These are phyloP conservation scores for Lagerstroemia speciosa DNA, from an alignment of 345 rosid species.

Conservation along the genomic window DNA sequence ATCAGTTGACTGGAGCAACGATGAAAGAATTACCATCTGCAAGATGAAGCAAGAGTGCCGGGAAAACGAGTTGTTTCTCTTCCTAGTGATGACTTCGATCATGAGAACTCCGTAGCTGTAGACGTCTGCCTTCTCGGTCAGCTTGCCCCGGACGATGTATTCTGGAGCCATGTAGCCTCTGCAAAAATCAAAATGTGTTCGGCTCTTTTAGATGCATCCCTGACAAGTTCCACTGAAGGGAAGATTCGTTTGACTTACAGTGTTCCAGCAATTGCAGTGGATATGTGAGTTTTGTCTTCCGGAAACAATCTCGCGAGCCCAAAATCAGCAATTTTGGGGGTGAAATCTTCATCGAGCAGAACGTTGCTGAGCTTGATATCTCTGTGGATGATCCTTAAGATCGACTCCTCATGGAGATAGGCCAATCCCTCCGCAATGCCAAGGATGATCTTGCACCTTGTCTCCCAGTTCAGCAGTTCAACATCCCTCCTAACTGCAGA, in stretches of 20 bases:
- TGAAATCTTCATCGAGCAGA: slow-evolving; percentile 58
- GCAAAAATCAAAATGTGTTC: neutral
- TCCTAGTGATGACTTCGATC: slow-evolving; percentile 58
- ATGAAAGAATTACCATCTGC: slow-evolving; percentile 36
- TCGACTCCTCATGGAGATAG: slow-evolving; percentile 72
- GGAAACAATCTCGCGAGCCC: slow-evolving; percentile 80
- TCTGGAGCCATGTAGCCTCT: slow-evolving; percentile 98
- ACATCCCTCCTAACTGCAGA: slow-evolving; percentile 39
- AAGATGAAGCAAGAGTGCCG: slow-evolving; percentile 38
- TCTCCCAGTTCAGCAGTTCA: slow-evolving; percentile 43
- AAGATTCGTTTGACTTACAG: slow-evolving; percentile 33
- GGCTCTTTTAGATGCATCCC: no score
- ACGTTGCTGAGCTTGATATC: slow-evolving; percentile 78
- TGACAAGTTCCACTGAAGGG: neutral
- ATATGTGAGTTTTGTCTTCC: slow-evolving; percentile 56
- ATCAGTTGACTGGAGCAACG: neutral
- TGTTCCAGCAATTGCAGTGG: slow-evolving; percentile 80
- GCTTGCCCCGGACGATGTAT: slow-evolving; percentile 57
- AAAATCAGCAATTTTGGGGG: slow-evolving; percentile 80
- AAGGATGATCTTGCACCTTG: slow-evolving; percentile 44
- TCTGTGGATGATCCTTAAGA: slow-evolving; percentile 73
- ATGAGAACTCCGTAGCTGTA: slow-evolving; percentile 79
- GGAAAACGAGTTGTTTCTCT: slow-evolving; percentile 36
- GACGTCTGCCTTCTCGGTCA: slow-evolving; percentile 80
- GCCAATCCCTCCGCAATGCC: slow-evolving; percentile 80